Evolutionary conservation across 2,329 filamentous ascomycete genomes (phyloP).

Genomic region (Zasmidium angulare): DNA sequence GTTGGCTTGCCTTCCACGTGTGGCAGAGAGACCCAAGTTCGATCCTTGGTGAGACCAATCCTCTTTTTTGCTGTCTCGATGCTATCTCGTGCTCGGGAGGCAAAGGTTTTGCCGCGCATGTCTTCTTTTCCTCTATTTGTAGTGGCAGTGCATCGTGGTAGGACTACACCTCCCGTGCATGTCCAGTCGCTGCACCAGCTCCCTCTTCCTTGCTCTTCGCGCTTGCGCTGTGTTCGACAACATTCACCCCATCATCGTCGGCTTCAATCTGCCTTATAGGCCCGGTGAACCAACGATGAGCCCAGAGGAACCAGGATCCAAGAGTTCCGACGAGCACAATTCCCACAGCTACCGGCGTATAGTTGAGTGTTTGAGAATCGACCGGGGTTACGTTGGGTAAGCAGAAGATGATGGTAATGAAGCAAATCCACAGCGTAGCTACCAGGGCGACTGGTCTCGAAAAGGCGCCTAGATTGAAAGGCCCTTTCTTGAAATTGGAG

Average conservation of each 20-base stretch:
- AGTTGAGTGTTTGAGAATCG: constrained; percentile 58
- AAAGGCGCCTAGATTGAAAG: constrained; percentile 53
- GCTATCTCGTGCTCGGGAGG: too few relatives aligned
- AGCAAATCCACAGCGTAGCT: constrained; percentile 54
- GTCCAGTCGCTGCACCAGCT: not conserved
- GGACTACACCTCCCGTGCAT: not conserved
- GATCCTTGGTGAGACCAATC: too few relatives aligned
- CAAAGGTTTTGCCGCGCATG: too few relatives aligned
- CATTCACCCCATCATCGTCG: constrained; percentile 50
- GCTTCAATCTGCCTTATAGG: constrained; percentile 56
- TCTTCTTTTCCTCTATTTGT: too few relatives aligned
- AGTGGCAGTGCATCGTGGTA: too few relatives aligned
- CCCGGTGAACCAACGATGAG: constrained; percentile 56
- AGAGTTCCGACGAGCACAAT: constrained; percentile 54
- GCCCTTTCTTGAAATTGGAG: constrained; percentile 54
- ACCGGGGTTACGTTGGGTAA: constrained; percentile 58
- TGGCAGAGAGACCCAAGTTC: too few relatives aligned
- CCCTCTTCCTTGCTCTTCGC: constrained; percentile 40
- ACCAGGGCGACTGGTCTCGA: constrained; percentile 50
- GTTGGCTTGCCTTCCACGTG: too few relatives aligned
- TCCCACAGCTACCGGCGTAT: constrained; percentile 59
- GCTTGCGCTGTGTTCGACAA: constrained; percentile 47
- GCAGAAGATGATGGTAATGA: constrained; percentile 60
- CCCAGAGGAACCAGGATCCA: constrained; percentile 54
- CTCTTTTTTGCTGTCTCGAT: too few relatives aligned